Base-by-base conservation (phyloP, 345 rosid species). In the Microthlaspi erraticum region DNA sequence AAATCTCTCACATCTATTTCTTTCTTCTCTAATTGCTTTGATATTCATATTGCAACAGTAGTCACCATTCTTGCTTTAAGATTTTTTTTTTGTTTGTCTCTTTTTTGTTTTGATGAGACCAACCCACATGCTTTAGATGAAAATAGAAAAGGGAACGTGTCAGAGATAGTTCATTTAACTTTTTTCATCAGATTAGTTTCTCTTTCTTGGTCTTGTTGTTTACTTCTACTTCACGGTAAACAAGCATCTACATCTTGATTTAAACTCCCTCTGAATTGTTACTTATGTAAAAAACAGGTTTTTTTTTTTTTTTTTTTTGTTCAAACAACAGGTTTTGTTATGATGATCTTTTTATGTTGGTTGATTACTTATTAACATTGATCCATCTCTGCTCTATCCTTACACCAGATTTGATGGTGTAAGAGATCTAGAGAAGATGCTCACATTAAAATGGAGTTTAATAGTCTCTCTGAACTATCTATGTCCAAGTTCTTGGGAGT, bases 401-500 rank as follows among this genome's bases (percentile, higher is more conserved):
- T 64, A 29, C 29, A 57, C 53, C 72, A 48, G 5, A 73, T 65
- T 38, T 65, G 14, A 65, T 73, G 77, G 72, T 57, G 1, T 57
- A n/a, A 29, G 51, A 73, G 38, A 57, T 49, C 2, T n/a, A 65
- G 2, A 4, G 58, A 42, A 70, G 51, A 77, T 78, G 83, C 85
- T 78, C 68, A 82, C 9, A 82, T 32, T 51, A 16, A 60, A 71
- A 5, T 72, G 81, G 82, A 76, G 81, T 73, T 84, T 78, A 63
- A 75, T 76, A 76, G 77, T 82, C 81, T 82, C 81, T 72, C 66
- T 58, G 80, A 78, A 78, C 81, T 73, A 39, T 65, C 50, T 32
- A 26, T 64, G 3, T 50, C 57, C 46, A 29, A 72, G 83, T 74
- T 83, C 59, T 74, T 65, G 66, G 83, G 86, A 78, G 83, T 82